A percentile compares a stretch with the other conserved stretches of the same genome.
Evolutionary conservation across 2,329 filamentous ascomycete species (phyloP).

Genomic region (Epichloe sibirici): DNA sequence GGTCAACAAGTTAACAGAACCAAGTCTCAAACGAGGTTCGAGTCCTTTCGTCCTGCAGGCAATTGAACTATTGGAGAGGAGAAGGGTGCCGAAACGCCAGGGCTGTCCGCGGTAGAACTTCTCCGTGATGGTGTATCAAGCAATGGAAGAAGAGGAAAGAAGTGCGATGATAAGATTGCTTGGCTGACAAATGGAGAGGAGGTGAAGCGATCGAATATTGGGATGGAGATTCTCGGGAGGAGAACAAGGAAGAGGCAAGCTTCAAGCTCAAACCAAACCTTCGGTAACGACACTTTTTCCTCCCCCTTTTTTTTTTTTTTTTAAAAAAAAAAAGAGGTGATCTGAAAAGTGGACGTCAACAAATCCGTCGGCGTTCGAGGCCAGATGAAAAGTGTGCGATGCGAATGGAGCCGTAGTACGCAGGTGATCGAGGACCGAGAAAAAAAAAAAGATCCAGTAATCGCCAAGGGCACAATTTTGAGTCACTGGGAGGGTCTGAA

Average conservation of each 20-base stretch:
- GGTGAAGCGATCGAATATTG: slow-evolving; percentile 26
- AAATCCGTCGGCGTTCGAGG: background rate
- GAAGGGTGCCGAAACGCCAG: slow-evolving; percentile 5
- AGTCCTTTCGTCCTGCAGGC: slow-evolving; percentile 5
- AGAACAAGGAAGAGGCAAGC: slow-evolving; percentile 26
- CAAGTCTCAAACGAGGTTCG: slow-evolving; percentile 2
- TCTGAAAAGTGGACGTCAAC: background rate
- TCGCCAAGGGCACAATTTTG: background rate
- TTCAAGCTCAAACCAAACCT: slow-evolving; percentile 25
- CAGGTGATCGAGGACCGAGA: background rate
- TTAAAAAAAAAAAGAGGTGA: background rate
- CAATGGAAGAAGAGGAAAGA: slow-evolving; percentile 13
- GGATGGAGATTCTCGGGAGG: slow-evolving; percentile 21
- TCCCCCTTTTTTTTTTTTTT: no score
- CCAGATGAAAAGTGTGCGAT: background rate
- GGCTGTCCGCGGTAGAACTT: slow-evolving; percentile 6
- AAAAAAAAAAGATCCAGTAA: background rate
- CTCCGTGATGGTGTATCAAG: slow-evolving; percentile 10
- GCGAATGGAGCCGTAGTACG: background rate
- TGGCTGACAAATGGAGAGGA: slow-evolving; percentile 16
- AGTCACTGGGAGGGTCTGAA: background rate
- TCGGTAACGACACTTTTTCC: background rate
- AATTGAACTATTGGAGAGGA: slow-evolving; percentile 12
- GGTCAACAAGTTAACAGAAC: slow-evolving; percentile 17
- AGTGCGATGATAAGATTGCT: slow-evolving; percentile 22